These are phyloP conservation scores for Rhododendron vialii DNA, from an alignment of 148 eudicot genomes.

Conservation along the genomic window DNA sequence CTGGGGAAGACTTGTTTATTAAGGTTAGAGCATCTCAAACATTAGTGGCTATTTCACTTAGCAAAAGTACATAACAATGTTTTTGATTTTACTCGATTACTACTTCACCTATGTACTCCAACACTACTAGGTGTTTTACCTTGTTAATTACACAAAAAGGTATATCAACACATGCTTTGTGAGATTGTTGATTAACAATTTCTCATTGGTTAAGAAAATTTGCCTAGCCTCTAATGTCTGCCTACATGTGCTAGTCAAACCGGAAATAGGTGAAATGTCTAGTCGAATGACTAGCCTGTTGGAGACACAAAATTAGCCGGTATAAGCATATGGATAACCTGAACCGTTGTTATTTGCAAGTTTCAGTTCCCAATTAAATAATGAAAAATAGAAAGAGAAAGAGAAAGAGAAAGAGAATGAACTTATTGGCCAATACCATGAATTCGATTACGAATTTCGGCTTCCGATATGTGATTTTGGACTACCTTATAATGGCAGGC, in stretches of 20 bases:
- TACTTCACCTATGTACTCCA: background rate
- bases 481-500: constrained; percentile 36
- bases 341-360: background rate
- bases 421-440: background rate
- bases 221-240: background rate
- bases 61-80: background rate
- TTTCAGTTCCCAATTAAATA: background rate
- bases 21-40: constrained; percentile 41
- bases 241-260: background rate
- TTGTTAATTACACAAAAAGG: background rate
- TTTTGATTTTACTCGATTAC: background rate
- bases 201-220: background rate
- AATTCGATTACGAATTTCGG: background rate
- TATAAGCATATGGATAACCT: background rate
- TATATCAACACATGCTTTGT: background rate
- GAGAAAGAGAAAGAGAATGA: background rate
- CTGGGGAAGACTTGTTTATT: constrained; percentile 73
- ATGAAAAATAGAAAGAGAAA: background rate
- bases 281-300: background rate
- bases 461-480: background rate
- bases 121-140: background rate
- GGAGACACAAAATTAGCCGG: background rate
- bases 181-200: background rate
- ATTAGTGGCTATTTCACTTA: background rate
- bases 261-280: background rate